phyloP scores from a whole-genome alignment of 2,329 filamentous ascomycete genomes.

The Fusarium buharicum region DNA sequence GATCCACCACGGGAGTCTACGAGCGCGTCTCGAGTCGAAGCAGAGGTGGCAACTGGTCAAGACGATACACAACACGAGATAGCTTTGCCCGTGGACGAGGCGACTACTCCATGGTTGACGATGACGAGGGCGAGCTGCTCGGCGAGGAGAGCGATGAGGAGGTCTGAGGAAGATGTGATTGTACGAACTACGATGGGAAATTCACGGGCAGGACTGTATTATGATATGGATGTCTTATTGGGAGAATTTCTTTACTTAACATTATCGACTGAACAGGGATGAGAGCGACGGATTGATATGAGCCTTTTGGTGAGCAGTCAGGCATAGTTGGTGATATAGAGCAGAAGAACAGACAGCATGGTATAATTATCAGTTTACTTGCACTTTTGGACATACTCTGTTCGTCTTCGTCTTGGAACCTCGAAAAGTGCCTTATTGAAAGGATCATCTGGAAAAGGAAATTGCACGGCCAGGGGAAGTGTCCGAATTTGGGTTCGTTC shows the following conservation, averaged over 20 bases:
- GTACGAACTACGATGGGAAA: slow-evolving; percentile 33
- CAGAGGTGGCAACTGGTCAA: slow-evolving; percentile 61
- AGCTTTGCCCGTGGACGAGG: slow-evolving; percentile 87
- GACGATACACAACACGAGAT: slow-evolving; percentile 86
- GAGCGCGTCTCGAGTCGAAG: slow-evolving; percentile 62
- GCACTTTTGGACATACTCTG: slow-evolving; percentile 8
- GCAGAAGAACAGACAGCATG: slow-evolving; percentile 15
- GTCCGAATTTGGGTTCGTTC: slow-evolving; percentile 5
- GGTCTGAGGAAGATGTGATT: slow-evolving; percentile 54
- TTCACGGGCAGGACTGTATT: slow-evolving; percentile 18
- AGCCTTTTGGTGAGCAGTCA: slow-evolving; percentile 10
- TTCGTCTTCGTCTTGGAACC: too few species aligned
- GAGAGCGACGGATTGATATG: slow-evolving; percentile 19
- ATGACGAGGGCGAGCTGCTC: slow-evolving; percentile 92
- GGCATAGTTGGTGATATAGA: slow-evolving; percentile 24
- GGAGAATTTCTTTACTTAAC: slow-evolving; percentile 7
- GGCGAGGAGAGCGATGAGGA: slow-evolving; percentile 96
- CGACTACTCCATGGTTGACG: slow-evolving; percentile 90
- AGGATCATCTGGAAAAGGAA: too few species aligned
- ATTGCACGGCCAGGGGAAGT: slow-evolving; percentile 11
- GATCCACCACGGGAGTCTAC: slow-evolving; percentile 65
- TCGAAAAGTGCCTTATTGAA: too few species aligned
- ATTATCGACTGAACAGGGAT: slow-evolving; percentile 16
- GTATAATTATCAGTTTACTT: slow-evolving; percentile 15
- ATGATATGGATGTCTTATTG: slow-evolving; percentile 25